Evolutionary conservation across 176 grass and related monocot genomes (phyloP).

Genomic region (Rhynchospora pubera): DNA sequence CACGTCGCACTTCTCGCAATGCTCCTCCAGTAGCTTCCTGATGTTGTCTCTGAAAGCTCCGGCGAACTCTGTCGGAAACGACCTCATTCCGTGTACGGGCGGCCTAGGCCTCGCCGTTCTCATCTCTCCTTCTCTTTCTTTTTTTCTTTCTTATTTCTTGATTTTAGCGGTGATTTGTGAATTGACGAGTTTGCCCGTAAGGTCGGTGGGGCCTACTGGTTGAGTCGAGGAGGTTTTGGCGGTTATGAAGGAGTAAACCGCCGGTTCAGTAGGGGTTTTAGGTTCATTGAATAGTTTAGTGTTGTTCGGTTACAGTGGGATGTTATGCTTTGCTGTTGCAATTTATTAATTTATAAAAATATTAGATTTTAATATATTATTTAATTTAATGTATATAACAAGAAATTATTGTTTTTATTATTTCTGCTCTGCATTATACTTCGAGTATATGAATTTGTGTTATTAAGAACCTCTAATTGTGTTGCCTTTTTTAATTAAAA

Average conservation of each 20-base stretch:
- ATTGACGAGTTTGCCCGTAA: neutral
- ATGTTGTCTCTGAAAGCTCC: constrained; percentile 21
- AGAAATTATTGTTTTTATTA: too few relatives aligned
- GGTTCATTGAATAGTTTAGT: neutral
- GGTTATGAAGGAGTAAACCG: neutral
- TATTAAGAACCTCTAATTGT: too few relatives aligned
- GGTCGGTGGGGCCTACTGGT: neutral
- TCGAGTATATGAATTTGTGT: too few relatives aligned
- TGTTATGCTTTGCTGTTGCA: neutral
- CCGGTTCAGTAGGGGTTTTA: neutral
- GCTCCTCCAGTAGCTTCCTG: neutral
- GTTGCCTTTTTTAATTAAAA: too few relatives aligned
- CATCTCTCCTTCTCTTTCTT: neutral
- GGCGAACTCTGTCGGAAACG: constrained; percentile 19
- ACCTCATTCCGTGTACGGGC: neutral
- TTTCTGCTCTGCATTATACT: too few relatives aligned
- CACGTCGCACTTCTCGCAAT: neutral
- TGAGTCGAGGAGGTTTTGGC: neutral
- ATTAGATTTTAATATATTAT: too few relatives aligned
- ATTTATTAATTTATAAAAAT: too few relatives aligned
- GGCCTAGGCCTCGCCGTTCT: neutral
- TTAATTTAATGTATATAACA: too few relatives aligned
- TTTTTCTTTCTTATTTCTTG: neutral
- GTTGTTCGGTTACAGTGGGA: neutral
- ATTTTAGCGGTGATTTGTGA: neutral